Conservation (phyloP, 352 stramenopile genomes). For the Phytophthora constricta region DNA sequence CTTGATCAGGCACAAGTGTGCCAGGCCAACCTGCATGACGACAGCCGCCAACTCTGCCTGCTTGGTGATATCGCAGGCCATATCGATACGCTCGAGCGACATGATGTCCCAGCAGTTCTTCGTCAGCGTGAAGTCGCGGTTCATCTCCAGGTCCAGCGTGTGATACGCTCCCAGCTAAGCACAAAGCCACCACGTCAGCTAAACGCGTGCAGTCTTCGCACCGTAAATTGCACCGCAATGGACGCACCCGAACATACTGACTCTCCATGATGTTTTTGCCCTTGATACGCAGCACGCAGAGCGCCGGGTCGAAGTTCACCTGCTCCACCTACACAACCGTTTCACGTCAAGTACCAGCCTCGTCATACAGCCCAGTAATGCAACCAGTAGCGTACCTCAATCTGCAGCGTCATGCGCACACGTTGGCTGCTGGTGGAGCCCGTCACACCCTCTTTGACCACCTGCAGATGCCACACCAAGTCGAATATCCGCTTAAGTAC, state of each 20-base stretch:
- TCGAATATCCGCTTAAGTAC: constrained; percentile 24
- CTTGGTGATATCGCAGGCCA: constrained; percentile 94
- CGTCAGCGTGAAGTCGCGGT: constrained; percentile 95
- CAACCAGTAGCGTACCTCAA: constrained; percentile 62
- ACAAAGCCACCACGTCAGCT: constrained; percentile 1
- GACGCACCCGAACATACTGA: constrained; percentile 92
- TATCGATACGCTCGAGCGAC: constrained; percentile 96
- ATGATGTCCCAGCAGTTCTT: constrained; percentile 99
- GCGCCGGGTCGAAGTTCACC: constrained; percentile 96
- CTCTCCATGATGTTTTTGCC: constrained; percentile 96
- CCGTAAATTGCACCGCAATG: no score
- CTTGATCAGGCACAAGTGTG: constrained; percentile 98
- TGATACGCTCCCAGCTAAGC: constrained; percentile 95
- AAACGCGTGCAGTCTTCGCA: neutral
- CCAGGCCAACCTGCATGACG: constrained; percentile 96
- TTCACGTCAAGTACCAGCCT: no score
- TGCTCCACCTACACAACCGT: constrained; percentile 85
- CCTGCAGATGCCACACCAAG: constrained; percentile 45
- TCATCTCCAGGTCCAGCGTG: constrained; percentile 97
- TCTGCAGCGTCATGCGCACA: constrained; percentile 95
- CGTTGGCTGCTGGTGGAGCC: constrained; percentile 95
- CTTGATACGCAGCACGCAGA: constrained; percentile 94
- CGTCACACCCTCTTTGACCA: constrained; percentile 95
- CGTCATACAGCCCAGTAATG: no score
- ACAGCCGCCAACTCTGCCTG: constrained; percentile 96